Evolutionary conservation across 805 yeast species (phyloP), one percentile per base, ranked within the genome.

Genomic region (Candida ficus): DNA sequence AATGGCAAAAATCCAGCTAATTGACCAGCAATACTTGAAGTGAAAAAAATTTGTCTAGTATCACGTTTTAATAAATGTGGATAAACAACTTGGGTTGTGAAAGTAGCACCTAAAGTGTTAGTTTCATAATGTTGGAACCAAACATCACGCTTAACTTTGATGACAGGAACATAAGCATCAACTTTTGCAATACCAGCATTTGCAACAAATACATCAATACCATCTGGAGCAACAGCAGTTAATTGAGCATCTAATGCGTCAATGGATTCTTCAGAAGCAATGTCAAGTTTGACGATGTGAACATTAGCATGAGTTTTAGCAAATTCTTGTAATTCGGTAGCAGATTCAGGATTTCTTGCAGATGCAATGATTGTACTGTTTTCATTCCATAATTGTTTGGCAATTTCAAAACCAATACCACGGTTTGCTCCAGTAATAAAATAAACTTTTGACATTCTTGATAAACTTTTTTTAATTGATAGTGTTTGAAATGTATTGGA

Each of bases 41-140:
- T 38, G 38, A 59, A 58, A 18, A 56, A 42, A 14, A 63, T 34
- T 39, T 59, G 47, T 45, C 53, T 58, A 3, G 56, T 47, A 2
- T 38, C 33, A 34, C 39, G 21, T 29, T 48, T 44, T 14, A 37
- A 10, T 26, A 58, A 43, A 22, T 50, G 47, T 10, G 52, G 50
- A 27, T 42, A 30, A 8, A 47, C 37, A 0, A 12, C 23, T 20
- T 42, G 26, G n/a, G 37, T 22, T 8, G 38, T 26, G 18, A 35
- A 29, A 7, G 44, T 17, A 7, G 50, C 42, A 20, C 48, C 50
- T 11, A 47, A 13, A 2, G 33, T 25, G 13, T 47, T 47, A n/a
- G 41, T 35, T 3, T 2, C 12, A 23, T 37, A 44, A 12, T 35
- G 41, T 1, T 38, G 12, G 4, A 37, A 3, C 45, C 43, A 46